Evolutionary conservation across 345 rosid genomes (phyloP).

Genomic region (Aquilaria malaccensis): DNA sequence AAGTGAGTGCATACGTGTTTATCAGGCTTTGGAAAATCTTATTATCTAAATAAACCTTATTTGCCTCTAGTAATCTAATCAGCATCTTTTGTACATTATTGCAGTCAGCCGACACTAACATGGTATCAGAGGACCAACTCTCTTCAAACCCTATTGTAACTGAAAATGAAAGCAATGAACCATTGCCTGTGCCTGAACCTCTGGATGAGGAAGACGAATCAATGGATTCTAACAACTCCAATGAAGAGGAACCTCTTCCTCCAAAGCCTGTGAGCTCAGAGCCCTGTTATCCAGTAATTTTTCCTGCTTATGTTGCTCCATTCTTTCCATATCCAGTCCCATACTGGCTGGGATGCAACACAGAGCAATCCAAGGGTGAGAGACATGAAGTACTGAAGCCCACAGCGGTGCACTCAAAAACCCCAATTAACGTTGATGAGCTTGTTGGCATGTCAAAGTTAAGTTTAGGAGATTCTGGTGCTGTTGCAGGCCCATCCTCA

Average conservation of each 20-base stretch:
- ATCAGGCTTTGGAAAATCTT: too few relatives aligned
- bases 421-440: conserved; percentile 84
- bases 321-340: conserved; percentile 66
- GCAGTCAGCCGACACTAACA: conserved; percentile 54
- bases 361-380: conserved; percentile 39
- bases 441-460: conserved; percentile 92
- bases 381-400: conserved; percentile 80
- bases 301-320: conserved; percentile 72
- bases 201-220: conserved; percentile 89
- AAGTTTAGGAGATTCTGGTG: conserved; percentile 64
- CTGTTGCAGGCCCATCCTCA: conserved; percentile 44
- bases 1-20: too few relatives aligned
- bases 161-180: conserved; percentile 39
- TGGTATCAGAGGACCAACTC: conserved; percentile 53
- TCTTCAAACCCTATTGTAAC: conserved; percentile 26
- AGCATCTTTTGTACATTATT: conserved; percentile 1
- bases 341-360: conserved; percentile 51
- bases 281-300: conserved; percentile 49
- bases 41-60: too few relatives aligned
- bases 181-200: conserved; percentile 41
- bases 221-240: conserved; percentile 90
- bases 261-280: conserved; percentile 38
- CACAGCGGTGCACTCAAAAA: conserved; percentile 70
- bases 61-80: conserved; percentile 1
- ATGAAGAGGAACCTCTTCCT: conserved; percentile 46